phyloP scores from a whole-genome alignment of 441 rosid genomes.

The Jatropha podagrica region DNA sequence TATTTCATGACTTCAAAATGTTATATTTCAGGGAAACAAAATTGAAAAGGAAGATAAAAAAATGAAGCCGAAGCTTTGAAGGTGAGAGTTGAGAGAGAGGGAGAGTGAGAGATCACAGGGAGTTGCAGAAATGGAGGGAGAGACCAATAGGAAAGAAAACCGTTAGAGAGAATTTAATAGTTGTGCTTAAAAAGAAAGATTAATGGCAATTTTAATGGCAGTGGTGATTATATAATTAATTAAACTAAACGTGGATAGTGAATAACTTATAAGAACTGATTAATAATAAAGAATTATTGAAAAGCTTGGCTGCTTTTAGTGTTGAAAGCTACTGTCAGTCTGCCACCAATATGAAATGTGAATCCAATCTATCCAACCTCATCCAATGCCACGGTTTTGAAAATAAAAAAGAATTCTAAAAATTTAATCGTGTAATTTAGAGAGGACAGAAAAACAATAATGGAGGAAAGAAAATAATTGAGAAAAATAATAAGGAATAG shows the following conservation, averaged over 20 bases:
- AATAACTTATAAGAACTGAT: background rate
- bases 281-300: background rate
- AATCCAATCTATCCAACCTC: too few species aligned
- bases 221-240: background rate
- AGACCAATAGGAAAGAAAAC: too few species aligned
- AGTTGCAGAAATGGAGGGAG: conserved; percentile 11
- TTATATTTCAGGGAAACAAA: background rate
- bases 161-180: background rate
- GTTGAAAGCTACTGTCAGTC: too few species aligned
- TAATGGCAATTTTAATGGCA: background rate
- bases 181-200: background rate
- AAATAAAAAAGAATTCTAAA: too few species aligned
- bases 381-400: too few species aligned
- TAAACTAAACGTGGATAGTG: background rate
- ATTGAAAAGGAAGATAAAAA: background rate
- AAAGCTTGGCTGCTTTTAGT: background rate
- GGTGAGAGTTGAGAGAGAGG: background rate
- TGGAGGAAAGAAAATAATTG: too few species aligned
- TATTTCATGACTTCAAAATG: conserved; percentile 1
- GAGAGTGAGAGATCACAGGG: background rate
- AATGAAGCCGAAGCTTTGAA: background rate
- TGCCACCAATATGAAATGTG: too few species aligned
- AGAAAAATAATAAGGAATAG: too few species aligned
- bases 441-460: too few species aligned
- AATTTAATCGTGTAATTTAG: too few species aligned